Evolutionary conservation across 164 flowering plant genomes (phyloP).

Genomic region (Sextonia rubra): DNA sequence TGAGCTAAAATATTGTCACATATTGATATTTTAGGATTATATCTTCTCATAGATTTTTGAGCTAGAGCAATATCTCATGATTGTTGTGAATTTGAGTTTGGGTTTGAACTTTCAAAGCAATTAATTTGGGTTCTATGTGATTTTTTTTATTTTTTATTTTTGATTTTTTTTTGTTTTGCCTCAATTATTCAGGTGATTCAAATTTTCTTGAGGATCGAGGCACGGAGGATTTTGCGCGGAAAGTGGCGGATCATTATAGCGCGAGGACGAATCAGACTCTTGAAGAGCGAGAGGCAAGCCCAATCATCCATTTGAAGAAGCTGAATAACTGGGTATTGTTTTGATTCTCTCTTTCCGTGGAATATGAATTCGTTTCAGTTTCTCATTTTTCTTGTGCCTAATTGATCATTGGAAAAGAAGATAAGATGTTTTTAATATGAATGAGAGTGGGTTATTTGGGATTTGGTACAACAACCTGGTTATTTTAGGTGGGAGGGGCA

Average conservation of each 20-base stretch:
- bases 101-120: no score
- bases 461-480: no score
- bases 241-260: conserved; percentile 95
- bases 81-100: not conserved
- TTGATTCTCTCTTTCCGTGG: not conserved
- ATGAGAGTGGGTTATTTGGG: not conserved
- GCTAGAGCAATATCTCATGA: not conserved
- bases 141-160: no score
- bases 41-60: no score
- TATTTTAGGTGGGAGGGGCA: no score
- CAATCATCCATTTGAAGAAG: conserved; percentile 87
- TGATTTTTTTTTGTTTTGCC: not conserved
- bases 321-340: conserved; percentile 80
- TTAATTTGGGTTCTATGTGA: not conserved
- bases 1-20: no score
- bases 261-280: conserved; percentile 86
- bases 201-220: conserved; percentile 62
- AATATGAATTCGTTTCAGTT: not conserved
- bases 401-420: not conserved
- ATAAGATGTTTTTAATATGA: not conserved
- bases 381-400: not conserved
- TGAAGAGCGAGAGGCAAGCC: conserved; percentile 90
- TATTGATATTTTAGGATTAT: no score
- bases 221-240: conserved; percentile 57
- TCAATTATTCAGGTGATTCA: conserved; percentile 38